Evolutionary conservation across 768 basidiomycete species (phyloP).

Genomic region (Phanerodontia chrysosporium): DNA sequence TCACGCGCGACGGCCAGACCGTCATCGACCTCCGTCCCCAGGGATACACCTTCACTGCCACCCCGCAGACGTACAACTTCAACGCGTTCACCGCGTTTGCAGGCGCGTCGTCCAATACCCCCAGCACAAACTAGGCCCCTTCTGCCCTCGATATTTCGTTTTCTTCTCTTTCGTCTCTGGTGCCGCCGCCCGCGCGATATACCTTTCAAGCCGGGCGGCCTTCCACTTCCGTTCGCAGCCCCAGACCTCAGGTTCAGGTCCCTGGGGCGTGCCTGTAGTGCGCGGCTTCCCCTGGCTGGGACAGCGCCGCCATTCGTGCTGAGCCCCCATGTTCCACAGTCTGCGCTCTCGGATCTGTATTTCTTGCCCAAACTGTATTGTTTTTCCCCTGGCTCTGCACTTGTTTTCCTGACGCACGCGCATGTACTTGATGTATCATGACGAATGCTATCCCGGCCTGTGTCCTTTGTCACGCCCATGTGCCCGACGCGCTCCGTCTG

Average conservation of each 20-base stretch:
- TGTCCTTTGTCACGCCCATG: too few species aligned
- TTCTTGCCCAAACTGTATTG: background rate
- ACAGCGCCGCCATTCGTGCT: too few species aligned
- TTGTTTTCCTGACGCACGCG: background rate
- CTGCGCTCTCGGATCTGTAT: too few species aligned
- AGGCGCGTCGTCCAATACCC: background rate
- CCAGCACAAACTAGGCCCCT: background rate
- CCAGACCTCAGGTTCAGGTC: background rate
- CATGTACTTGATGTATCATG: background rate
- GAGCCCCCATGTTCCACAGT: too few species aligned
- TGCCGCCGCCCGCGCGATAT: constrained; percentile 3
- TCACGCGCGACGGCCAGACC: constrained; percentile 46
- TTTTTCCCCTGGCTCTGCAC: background rate
- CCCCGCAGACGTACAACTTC: constrained; percentile 48
- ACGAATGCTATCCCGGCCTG: background rate
- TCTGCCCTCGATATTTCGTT: background rate
- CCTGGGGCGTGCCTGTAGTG: too few species aligned
- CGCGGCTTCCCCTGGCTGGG: too few species aligned
- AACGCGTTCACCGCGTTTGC: constrained; percentile 52
- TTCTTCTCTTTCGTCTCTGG: background rate
- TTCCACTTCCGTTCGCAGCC: background rate
- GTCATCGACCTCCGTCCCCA: constrained; percentile 45
- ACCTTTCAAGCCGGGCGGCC: constrained; percentile 6
- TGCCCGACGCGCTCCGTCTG: too few species aligned
- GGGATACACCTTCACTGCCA: constrained; percentile 37